A percentile compares a stretch with the other conserved stretches of the same genome.
phyloP scores from a whole-genome alignment of 164 flowering plant genomes.

The Platanus orientalis region DNA sequence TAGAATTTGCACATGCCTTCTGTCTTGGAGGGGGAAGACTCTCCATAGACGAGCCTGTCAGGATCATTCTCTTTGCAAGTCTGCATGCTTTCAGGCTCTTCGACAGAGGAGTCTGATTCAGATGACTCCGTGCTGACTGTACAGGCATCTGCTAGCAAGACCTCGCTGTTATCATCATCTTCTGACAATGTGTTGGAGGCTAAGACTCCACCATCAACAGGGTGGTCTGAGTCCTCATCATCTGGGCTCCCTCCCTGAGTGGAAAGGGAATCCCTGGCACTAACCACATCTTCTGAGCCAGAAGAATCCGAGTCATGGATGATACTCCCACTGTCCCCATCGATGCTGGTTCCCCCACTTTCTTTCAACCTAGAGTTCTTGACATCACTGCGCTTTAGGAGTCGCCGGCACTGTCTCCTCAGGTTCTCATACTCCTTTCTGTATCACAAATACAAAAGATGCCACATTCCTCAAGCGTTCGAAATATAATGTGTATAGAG shows the following conservation, averaged over 20 bases:
- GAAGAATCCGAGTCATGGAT: slow-evolving; percentile 32
- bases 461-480: not conserved
- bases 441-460: slow-evolving; percentile 9
- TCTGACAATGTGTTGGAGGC: slow-evolving; percentile 26
- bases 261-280: slow-evolving; percentile 85
- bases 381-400: slow-evolving; percentile 16
- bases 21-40: slow-evolving; percentile 23
- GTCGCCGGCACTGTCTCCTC: slow-evolving; percentile 38
- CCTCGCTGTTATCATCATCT: slow-evolving; percentile 25
- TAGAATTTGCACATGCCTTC: slow-evolving; percentile 24
- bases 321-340: slow-evolving; percentile 18
- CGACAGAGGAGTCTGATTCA: slow-evolving; percentile 55
- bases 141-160: slow-evolving; percentile 10
- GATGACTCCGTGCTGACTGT: slow-evolving; percentile 22
- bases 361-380: slow-evolving; percentile 23
- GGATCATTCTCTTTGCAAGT: slow-evolving; percentile 31
- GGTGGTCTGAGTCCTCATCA: slow-evolving; percentile 28
- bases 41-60: slow-evolving; percentile 17
- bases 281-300: slow-evolving; percentile 71
- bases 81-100: slow-evolving; percentile 27
- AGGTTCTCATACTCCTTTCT: slow-evolving; percentile 53
- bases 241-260: slow-evolving; percentile 51
- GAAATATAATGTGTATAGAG: not conserved
- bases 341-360: slow-evolving; percentile 13
- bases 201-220: slow-evolving; percentile 2